Evolutionary conservation across 441 rosid species (phyloP), one percentile per base, ranked within the genome.

Genomic region (Bruguiera hainesii): DNA sequence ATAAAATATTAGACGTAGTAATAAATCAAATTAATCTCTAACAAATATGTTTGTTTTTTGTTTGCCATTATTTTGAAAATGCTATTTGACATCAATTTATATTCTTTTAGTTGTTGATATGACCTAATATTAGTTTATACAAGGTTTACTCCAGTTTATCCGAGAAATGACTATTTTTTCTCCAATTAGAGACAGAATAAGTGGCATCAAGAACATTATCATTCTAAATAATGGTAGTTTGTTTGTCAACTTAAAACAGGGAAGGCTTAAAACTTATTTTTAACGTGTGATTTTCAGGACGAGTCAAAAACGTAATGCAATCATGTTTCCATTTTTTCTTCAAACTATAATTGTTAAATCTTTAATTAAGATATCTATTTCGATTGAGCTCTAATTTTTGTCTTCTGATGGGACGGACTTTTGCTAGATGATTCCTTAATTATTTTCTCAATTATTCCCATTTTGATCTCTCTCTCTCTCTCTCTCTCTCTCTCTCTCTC

Each of bases 371-470:
- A 68, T 67, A 18, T 59, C 3, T 42, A 29, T 63, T 46, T 0
- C 6, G 67, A 71, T 71, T 42, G 3, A 49, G 29, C 42, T 33
- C 8, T 15, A 23, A 50, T 33, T 61, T 33, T n/a, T 20, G 65
- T 49, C 71, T 20, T 61, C 61, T 63, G 75, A 76, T 75, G 74
- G 64, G 84, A 81, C 64, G 65, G 64, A 0, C 35, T 60, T 66
- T 69, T 39, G 64, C 31, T 10, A 39, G 59, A 50, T 68, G 56
- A 59, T 67, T 57, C 53, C 71, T 51, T 69, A 53, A 65, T 49
- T 55, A 68, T 71, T 65, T 59, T 51, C 42, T 37, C 3, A 37
- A 10, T 37, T 13, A 39, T 42, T 42, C 48, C 7, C 18, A 19
- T 16, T 11, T 0, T 6, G 23, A 13, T 26, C 19, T 1, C 16